Base-by-base conservation (phyloP, 768 basidiomycete species). In the Terana coerulea region DNA sequence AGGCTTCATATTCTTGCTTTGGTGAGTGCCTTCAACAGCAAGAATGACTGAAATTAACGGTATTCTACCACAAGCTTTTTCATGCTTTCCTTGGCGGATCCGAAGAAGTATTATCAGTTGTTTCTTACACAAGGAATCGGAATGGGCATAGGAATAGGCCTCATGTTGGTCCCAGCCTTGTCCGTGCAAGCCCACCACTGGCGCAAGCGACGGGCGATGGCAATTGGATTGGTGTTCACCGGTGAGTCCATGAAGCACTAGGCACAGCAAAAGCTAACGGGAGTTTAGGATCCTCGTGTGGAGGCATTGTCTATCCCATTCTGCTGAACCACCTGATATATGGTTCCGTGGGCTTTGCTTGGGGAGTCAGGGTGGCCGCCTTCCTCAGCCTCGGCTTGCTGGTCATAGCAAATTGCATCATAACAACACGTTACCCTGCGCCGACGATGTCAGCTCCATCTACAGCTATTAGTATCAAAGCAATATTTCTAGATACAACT, bases 41-140 rank as follows among this genome's bases (percentile, higher is more conserved):
- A n/a, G n/a, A n/a, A n/a, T n/a, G n/a, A n/a, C n/a, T n/a, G n/a
- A 39, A 9, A 1, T 17, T 39, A 9, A 3, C 24, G 3, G 24
- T 11, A 17, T 5, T 21, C 22, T 4, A 33, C 9, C 12, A 21
- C 30, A 36, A 40, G 44, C 3, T 53, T 63, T 3, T 63, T 63
- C 61, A 74, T 75, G 72, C 70, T 79, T 22, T 77, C 78, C 0
- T 59, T 78, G 8, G 70, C 72, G 1, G 65, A 71, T 30, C 71
- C 69, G 5, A 60, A 72, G 22, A 68, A 67, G 14, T 75, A 68
- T 53, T 77, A 75, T 45, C 76, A 76, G 64, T 73, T 74, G 46
- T 80, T 82, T 59, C 65, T 82, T 11, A 66, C 77, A 0, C 80
- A 83, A 64, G 80, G 74, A 3, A 64, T 83, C 17, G 79, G 77